Conservation (phyloP, 768 basidiomycete species). For the Pleurotus pulmonarius region DNA sequence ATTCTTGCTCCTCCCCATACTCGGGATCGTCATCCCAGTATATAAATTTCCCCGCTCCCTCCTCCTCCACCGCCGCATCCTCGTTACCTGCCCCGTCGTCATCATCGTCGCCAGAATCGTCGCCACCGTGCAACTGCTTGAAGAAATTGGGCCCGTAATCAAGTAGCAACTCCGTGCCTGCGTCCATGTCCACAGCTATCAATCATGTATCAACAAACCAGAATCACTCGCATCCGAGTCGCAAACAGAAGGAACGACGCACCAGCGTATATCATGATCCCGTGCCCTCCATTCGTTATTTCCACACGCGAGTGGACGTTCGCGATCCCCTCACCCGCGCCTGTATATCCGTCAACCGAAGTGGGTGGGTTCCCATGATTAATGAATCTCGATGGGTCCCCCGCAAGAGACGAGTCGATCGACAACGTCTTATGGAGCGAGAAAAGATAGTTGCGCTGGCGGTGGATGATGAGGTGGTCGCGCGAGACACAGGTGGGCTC, state of each 20-base stretch:
- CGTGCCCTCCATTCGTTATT: slow-evolving; percentile 62
- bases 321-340: slow-evolving; percentile 12
- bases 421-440: slow-evolving; percentile 40
- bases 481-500: slow-evolving; percentile 47
- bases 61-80: too few species aligned
- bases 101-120: too few species aligned
- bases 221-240: background rate
- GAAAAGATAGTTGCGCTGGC: slow-evolving; percentile 61
- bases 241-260: background rate
- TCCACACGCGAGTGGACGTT: slow-evolving; percentile 4
- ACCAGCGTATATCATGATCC: slow-evolving; percentile 64
- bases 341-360: slow-evolving; percentile 38
- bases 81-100: too few species aligned
- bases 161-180: slow-evolving; percentile 50
- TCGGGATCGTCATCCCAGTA: too few species aligned
- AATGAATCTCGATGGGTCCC: slow-evolving; percentile 66
- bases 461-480: slow-evolving; percentile 33
- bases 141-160: slow-evolving; percentile 57
- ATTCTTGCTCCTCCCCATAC: too few species aligned
- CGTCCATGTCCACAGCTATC: slow-evolving; percentile 33
- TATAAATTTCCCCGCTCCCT: too few species aligned
- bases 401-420: slow-evolving; percentile 53
- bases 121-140: background rate
- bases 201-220: background rate
- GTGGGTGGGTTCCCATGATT: slow-evolving; percentile 42